phyloP scores from a whole-genome alignment of 495 filamentous ascomycete genomes.

The Xylaria acuta region DNA sequence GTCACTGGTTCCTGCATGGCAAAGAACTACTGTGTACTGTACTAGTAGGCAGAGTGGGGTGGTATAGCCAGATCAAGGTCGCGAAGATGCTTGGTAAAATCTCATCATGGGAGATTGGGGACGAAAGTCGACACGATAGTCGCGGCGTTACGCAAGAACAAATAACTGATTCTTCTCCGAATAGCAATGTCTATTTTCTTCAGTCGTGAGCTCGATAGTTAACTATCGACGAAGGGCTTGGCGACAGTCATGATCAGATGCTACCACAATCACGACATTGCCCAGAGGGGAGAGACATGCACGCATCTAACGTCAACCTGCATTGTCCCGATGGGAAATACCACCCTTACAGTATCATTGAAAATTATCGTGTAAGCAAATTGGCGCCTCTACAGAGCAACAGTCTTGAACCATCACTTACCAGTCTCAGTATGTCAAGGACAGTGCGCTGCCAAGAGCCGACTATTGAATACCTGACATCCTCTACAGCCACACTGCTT shows the following conservation, averaged over 20 bases:
- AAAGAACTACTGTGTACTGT: slow-evolving; percentile 11
- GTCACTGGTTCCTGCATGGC: slow-evolving; percentile 23
- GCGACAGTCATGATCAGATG: not conserved
- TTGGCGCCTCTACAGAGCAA: not conserved
- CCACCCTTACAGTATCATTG: slow-evolving; percentile 19
- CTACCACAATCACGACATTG: slow-evolving; percentile 16
- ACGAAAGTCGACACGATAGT: not conserved
- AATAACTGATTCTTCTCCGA: not conserved
- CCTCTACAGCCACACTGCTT: slow-evolving; percentile 6
- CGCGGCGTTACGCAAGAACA: too few relatives aligned
- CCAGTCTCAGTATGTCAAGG: not conserved
- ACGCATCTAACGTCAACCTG: slow-evolving; percentile 9
- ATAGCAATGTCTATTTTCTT: not conserved
- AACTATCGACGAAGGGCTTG: not conserved
- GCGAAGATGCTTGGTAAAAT: not conserved
- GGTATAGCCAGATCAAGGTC: not conserved
- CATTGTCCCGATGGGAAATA: not conserved
- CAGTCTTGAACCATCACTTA: not conserved
- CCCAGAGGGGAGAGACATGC: not conserved
- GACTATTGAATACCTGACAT: slow-evolving; percentile 9
- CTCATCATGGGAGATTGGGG: not conserved
- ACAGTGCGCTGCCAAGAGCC: slow-evolving; percentile 11
- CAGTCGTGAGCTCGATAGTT: not conserved
- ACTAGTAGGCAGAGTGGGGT: not conserved
- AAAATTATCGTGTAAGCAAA: slow-evolving; percentile 17